Base-by-base conservation (phyloP, 495 filamentous ascomycete genomes). In the Hyaloscypha finlandica region DNA sequence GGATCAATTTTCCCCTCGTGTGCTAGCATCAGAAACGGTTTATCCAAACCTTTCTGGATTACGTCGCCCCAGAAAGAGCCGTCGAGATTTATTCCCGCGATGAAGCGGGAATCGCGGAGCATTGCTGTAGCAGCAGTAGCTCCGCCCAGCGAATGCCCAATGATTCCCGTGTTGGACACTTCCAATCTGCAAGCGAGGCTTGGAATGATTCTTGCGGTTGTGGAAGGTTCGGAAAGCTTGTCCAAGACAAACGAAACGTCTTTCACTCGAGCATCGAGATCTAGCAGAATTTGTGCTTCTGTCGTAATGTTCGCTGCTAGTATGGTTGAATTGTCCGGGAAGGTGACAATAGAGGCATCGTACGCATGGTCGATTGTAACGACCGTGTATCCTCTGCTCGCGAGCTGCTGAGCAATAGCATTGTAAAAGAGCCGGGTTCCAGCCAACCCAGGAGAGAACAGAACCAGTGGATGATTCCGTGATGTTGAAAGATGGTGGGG, bases 1-100 rank as follows among this genome's bases (percentile, higher is more conserved):
- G 57, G 19, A 53, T 73, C 71, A 16, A 62, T 70, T 25, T 53
- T 53, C 51, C 51, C 51, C 6, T 29, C 20, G 53, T 56, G 19
- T 31, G 22, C 51, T 25, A 56, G 29, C 53, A 56, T 56, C 20
- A 56, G 8, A 31, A 56, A 56, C 6, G 19, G 53, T 2, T 56
- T 56, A 30, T 56, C 53, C 8, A 56, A 19, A 25, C 53, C 53
- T 29, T 56, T 25, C 20, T 56, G 8, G 5, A 56, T 56, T n/a
- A 56, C 53, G 8, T 25, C 22, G 6, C 20, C 53, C 20, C 20
- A 56, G 29, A 29, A 56, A 12, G 53, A 29, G n/a, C 53, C 53
- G 16, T 56, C 53, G 8, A 56, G 53, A n/a, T 56, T 56, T 6
- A 56, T 31, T 30, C 53, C 53, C 8, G 6, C 53, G 6, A 56